Conservation (phyloP, 805 yeast species). For the Myxozyma lipomycoides region DNA sequence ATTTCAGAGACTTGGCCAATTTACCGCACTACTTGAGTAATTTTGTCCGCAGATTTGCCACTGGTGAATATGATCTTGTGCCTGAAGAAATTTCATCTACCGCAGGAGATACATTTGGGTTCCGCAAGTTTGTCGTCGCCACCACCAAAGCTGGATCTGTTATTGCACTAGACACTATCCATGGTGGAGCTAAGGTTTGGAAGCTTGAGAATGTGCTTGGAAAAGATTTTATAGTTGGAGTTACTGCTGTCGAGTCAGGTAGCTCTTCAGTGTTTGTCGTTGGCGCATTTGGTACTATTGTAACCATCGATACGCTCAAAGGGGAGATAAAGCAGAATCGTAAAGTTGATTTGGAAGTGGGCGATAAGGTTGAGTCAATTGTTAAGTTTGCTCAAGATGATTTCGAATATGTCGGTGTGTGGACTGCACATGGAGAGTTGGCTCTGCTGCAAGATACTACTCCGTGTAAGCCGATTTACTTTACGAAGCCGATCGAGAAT, state of each 20-base stretch:
- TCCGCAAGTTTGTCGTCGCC: conserved; percentile 35
- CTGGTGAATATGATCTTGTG: conserved; percentile 21
- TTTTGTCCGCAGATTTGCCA: conserved; percentile 11
- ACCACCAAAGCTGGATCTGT: conserved; percentile 33
- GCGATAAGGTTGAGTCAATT: conserved; percentile 16
- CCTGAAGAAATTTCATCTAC: conserved; percentile 8
- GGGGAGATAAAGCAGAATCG: conserved; percentile 4
- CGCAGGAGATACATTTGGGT: conserved; percentile 35
- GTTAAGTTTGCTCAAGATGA: conserved; percentile 8
- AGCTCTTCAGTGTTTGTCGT: conserved; percentile 7
- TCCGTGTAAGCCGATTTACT: conserved; percentile 15
- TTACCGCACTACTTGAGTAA: conserved; percentile 16
- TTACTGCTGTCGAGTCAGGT: not conserved
- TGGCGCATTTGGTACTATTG: conserved; percentile 13
- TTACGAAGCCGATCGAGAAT: conserved; percentile 13
- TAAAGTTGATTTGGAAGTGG: conserved; percentile 5
- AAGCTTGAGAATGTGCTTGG: conserved; percentile 18
- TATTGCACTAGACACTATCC: conserved; percentile 34
- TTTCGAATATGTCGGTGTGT: conserved; percentile 6
- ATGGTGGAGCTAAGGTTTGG: conserved; percentile 33
- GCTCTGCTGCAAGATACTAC: conserved; percentile 3
- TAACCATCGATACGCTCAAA: conserved; percentile 4
- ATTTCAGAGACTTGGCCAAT: conserved; percentile 27
- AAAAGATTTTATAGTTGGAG: conserved; percentile 13
- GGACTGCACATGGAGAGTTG: conserved; percentile 21